Evolutionary conservation across 148 eudicot genomes (phyloP), one percentile per base, ranked within the genome.

Genomic region (Amaranthus hypochondriacus): DNA sequence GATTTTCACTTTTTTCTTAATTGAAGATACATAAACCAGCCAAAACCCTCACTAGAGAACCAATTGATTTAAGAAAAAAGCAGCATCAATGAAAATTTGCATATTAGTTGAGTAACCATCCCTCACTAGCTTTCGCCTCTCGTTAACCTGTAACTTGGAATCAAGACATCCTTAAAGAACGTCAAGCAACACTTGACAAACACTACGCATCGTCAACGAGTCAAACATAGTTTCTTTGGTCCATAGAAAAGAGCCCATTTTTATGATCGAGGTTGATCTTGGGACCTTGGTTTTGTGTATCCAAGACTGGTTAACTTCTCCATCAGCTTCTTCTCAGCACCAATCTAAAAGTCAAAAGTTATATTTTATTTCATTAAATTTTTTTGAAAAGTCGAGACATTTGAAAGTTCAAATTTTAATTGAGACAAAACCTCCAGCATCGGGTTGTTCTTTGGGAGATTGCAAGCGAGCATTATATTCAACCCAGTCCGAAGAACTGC

Each of bases 401-500:
- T 6, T 73, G 55, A 46, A 65, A 56, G 49, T 47, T 42, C 5
- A 44, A 75, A 62, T 47, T 9, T 44, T 56, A 69, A 56, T 53
- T 73, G 72, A 83, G 74, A 67, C 48, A 43, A 73, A 64, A 89
- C 97, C 94, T 92, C 96, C 49, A 92, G 83, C 86, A 75, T 82
- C 56, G 91, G 91, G 69, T 72, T 87, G 68, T 80, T 84, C 85
- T 92, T 92, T 6, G 97, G 97, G 61, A 92, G 83, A 69, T 88
- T 89, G 79, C 93, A 92, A 70, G 97, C 96, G 48, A 92, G 76
- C 51, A 89, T 73, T 48, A 92, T 80, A 80, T 87, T 89, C 56
- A 92, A 81, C 48, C 96, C 96, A 56, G 97, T 92, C 81, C 85
- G 89, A 73, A 88, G 75, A 81, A 90, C 97, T 92, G 87, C 77